Conservation (phyloP, 2,329 filamentous ascomycete species). For the Arthrobotrys sphaeroides region DNA sequence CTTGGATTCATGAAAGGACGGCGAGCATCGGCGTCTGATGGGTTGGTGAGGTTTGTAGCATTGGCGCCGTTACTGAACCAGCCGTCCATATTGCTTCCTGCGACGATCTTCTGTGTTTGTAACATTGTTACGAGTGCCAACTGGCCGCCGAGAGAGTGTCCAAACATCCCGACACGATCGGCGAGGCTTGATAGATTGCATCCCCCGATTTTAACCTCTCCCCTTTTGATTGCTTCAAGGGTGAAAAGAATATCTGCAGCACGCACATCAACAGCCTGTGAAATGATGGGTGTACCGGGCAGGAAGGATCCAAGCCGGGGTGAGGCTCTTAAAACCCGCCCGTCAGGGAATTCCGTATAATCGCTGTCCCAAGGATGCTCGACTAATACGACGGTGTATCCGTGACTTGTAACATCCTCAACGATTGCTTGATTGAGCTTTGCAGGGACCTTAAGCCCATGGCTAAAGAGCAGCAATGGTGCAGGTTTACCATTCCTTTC, state of each 20-base stretch:
- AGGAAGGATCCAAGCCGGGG: neutral
- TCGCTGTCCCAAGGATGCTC: constrained; percentile 11
- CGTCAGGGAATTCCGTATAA: constrained; percentile 26
- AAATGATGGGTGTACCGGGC: constrained; percentile 5
- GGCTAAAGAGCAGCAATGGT: constrained; percentile 6
- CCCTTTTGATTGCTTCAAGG: constrained; percentile 10
- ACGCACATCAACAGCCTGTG: constrained; percentile 12
- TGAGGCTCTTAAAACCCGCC: neutral
- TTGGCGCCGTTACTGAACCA: constrained; percentile 44
- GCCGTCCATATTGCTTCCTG: constrained; percentile 36
- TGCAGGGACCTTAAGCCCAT: neutral
- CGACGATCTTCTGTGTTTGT: constrained; percentile 21
- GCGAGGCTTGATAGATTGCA: constrained; percentile 2
- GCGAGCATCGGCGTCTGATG: constrained; percentile 5
- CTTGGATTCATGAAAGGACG: constrained; percentile 14
- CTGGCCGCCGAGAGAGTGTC: constrained; percentile 25
- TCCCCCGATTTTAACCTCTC: constrained; percentile 15
- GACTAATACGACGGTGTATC: constrained; percentile 10
- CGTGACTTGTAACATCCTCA: constrained; percentile 19
- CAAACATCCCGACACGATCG: constrained; percentile 23
- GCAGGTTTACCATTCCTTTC: neutral
- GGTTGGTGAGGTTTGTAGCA: constrained; percentile 28
- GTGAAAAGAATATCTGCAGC: constrained; percentile 21
- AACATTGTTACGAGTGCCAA: constrained; percentile 24
- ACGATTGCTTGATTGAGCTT: constrained; percentile 23